Evolutionary conservation across 108 stramenopile species (phyloP).

Genomic region (Craspedostauros australis): DNA sequence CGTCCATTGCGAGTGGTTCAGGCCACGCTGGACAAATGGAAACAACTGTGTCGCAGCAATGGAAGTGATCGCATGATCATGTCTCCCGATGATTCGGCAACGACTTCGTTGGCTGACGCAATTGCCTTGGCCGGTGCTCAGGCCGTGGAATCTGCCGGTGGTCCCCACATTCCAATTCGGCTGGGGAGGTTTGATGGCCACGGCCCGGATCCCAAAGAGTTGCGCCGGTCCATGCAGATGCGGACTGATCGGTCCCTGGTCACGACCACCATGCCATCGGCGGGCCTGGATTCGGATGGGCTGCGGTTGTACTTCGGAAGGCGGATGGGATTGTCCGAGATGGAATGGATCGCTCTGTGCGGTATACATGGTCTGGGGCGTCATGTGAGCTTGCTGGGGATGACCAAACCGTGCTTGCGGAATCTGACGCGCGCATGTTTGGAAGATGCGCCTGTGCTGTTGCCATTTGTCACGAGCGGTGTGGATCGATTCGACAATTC

Average conservation of each 20-base stretch:
- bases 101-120: slow-evolving; percentile 45
- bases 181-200: slow-evolving; percentile 34
- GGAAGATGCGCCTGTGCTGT: slow-evolving; percentile 51
- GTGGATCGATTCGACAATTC: slow-evolving; percentile 38
- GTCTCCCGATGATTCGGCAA: not conserved
- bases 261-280: slow-evolving; percentile 40
- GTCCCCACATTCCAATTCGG: slow-evolving; percentile 38
- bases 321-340: slow-evolving; percentile 38
- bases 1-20: slow-evolving; percentile 40
- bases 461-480: slow-evolving; percentile 44
- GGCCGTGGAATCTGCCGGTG: slow-evolving; percentile 38
- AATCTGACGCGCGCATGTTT: slow-evolving; percentile 45
- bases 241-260: slow-evolving; percentile 25
- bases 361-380: slow-evolving; percentile 57
- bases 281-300: slow-evolving; percentile 48
- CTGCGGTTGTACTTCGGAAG: slow-evolving; percentile 51
- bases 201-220: slow-evolving; percentile 23
- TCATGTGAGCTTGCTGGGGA: slow-evolving; percentile 49
- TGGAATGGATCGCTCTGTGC: slow-evolving; percentile 43
- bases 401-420: slow-evolving; percentile 45
- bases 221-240: slow-evolving; percentile 2
- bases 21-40: slow-evolving; percentile 7
- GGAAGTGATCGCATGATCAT: not conserved
- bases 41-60: not conserved
- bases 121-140: slow-evolving; percentile 47